Evolutionary conservation across 179 eudicot species (phyloP).

Genomic region (Dionaea muscipula): DNA sequence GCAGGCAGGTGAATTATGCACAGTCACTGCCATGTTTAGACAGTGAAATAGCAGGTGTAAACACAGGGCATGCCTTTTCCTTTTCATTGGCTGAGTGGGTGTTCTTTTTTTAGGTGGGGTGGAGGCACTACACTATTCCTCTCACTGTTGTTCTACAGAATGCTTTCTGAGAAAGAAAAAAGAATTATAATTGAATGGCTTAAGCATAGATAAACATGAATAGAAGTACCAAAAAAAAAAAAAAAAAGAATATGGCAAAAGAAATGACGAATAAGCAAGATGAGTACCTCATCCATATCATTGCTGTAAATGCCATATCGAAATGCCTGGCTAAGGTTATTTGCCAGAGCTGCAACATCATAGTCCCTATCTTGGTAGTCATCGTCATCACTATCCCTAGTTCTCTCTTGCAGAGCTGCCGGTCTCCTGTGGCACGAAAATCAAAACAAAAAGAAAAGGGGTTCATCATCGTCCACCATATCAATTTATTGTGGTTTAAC

Average conservation of each 20-base stretch:
- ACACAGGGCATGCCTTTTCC: too few species aligned
- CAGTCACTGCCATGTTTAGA: too few species aligned
- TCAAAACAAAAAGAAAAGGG: background rate
- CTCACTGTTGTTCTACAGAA: too few species aligned
- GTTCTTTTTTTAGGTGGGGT: too few species aligned
- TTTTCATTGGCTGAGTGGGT: too few species aligned
- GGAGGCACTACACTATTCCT: too few species aligned
- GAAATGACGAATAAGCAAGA: background rate
- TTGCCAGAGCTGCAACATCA: slow-evolving; percentile 90
- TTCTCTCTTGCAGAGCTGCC: slow-evolving; percentile 58
- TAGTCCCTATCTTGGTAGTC: slow-evolving; percentile 94
- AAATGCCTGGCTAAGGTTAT: slow-evolving; percentile 85
- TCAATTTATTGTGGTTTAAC: too few species aligned
- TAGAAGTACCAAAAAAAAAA: background rate
- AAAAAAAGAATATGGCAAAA: background rate
- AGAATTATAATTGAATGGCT: background rate
- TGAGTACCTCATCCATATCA: slow-evolving; percentile 62
- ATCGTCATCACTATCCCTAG: slow-evolving; percentile 83
- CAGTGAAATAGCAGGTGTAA: too few species aligned
- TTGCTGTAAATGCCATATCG: slow-evolving; percentile 65
- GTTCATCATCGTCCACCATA: background rate
- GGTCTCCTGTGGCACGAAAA: slow-evolving; percentile 58
- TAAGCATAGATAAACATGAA: background rate
- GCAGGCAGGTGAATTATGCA: too few species aligned
- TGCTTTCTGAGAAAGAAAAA: too few species aligned